Percentiles rank a stretch among this genome's conserved stretches.
Evolutionary conservation across 169 alveolate genomes (phyloP).

Genomic region (Ichthyophthirius multifiliis): DNA sequence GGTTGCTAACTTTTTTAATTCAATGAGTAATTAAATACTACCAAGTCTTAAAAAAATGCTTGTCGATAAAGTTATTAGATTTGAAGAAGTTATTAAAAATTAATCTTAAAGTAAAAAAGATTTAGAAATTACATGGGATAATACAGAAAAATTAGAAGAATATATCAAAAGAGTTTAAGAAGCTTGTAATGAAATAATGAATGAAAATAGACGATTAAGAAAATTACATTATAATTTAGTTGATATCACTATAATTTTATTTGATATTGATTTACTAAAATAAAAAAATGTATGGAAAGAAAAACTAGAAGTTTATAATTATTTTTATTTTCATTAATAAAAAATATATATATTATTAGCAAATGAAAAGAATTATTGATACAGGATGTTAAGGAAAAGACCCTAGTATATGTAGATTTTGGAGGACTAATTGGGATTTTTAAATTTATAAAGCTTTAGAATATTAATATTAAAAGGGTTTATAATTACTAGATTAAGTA

Average conservation of each 20-base stretch:
- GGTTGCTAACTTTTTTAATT: constrained; percentile 91
- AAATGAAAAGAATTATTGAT: not conserved
- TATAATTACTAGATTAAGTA: constrained; percentile 54
- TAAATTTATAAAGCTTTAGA: constrained; percentile 88
- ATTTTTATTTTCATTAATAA: no score
- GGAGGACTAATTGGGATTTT: constrained; percentile 89
- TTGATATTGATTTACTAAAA: constrained; percentile 82
- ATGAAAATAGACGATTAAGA: constrained; percentile 85
- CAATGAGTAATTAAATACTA: constrained; percentile 82
- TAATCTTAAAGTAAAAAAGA: constrained; percentile 41
- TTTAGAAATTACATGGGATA: constrained; percentile 72
- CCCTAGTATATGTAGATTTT: constrained; percentile 62
- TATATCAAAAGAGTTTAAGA: constrained; percentile 77
- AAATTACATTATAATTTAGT: constrained; percentile 78
- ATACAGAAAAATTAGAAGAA: constrained; percentile 84
- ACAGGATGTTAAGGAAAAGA: constrained; percentile 31
- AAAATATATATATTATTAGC: no score
- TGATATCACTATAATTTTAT: constrained; percentile 71
- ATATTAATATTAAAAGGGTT: constrained; percentile 83
- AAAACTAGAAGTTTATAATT: constrained; percentile 71
- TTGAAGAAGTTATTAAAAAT: constrained; percentile 84
- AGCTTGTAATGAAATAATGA: constrained; percentile 56
- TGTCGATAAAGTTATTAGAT: constrained; percentile 81
- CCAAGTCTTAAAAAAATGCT: constrained; percentile 88
- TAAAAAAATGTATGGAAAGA: constrained; percentile 88